Conservation (phyloP, 2,329 filamentous ascomycete genomes). For the Talaromyces sp. region DNA sequence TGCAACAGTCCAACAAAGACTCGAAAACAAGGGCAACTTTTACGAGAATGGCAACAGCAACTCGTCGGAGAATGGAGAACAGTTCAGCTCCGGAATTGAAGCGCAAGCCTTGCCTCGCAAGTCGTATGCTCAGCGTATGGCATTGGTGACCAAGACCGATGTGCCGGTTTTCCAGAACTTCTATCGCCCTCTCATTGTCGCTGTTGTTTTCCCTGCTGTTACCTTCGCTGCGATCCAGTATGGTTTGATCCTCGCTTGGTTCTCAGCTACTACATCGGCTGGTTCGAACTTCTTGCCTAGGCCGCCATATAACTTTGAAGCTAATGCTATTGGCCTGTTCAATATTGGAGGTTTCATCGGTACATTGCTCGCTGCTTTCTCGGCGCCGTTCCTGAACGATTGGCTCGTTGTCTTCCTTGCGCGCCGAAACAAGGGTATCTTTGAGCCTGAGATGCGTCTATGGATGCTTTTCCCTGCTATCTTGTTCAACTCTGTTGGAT, state of each 20-base stretch:
- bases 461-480: neutral
- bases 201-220: slow-evolving; percentile 10
- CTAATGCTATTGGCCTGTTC: slow-evolving; percentile 11
- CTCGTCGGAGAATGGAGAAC: neutral
- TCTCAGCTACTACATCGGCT: slow-evolving; percentile 5
- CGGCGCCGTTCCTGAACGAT: neutral
- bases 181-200: slow-evolving; percentile 12
- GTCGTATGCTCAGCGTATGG: slow-evolving; percentile 9
- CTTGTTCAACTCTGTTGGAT: neutral
- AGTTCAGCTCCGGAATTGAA: neutral
- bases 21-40: neutral
- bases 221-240: slow-evolving; percentile 10
- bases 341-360: slow-evolving; percentile 9
- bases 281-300: neutral
- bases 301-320: slow-evolving; percentile 9
- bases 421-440: neutral
- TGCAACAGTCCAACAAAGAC: neutral
- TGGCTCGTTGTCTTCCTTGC: neutral
- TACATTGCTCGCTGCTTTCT: neutral
- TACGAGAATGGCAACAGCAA: neutral
- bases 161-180: slow-evolving; percentile 5
- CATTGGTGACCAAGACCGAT: slow-evolving; percentile 12
- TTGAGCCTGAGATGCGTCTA: neutral
- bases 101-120: slow-evolving; percentile 6
- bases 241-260: slow-evolving; percentile 12